phyloP scores from a whole-genome alignment of 805 yeast genomes.

The Yamadazyma insecticola region DNA sequence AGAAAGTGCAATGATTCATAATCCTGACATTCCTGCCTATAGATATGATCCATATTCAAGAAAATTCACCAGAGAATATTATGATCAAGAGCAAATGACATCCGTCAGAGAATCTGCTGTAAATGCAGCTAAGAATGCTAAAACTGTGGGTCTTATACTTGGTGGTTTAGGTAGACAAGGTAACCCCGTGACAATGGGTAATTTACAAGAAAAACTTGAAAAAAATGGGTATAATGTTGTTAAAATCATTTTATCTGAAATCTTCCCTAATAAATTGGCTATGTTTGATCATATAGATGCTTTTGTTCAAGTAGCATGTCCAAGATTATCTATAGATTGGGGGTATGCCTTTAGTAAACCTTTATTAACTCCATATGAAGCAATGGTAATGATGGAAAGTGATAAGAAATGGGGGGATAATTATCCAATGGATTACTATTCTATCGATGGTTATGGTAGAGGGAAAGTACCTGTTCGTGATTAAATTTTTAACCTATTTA shows the following conservation, averaged over 20 bases:
- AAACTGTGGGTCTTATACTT: slow-evolving; percentile 74
- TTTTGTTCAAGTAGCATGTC: slow-evolving; percentile 97
- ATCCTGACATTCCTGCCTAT: slow-evolving; percentile 87
- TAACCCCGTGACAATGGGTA: slow-evolving; percentile 67
- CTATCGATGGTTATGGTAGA: slow-evolving; percentile 85
- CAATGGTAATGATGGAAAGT: slow-evolving; percentile 79
- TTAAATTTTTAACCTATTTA: neutral
- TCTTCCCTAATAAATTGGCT: slow-evolving; percentile 87
- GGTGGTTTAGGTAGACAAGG: slow-evolving; percentile 98
- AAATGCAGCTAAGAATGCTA: slow-evolving; percentile 50
- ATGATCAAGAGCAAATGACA: slow-evolving; percentile 81
- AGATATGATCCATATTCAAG: slow-evolving; percentile 94
- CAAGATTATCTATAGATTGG: slow-evolving; percentile 95
- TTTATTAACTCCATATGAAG: slow-evolving; percentile 89
- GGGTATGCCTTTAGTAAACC: slow-evolving; percentile 96
- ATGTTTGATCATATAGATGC: slow-evolving; percentile 93
- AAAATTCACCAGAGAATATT: slow-evolving; percentile 83
- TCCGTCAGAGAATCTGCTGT: slow-evolving; percentile 73
- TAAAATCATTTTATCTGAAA: slow-evolving; percentile 83
- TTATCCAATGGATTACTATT: slow-evolving; percentile 96
- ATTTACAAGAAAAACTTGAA: slow-evolving; percentile 52
- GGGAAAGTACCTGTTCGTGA: slow-evolving; percentile 56
- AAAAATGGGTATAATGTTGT: slow-evolving; percentile 63
- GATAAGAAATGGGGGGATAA: slow-evolving; percentile 64
- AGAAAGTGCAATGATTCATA: slow-evolving; percentile 95